phyloP scores from a whole-genome alignment of 176 grass and related monocot species.

The Hyparrhenia diplandra region DNA sequence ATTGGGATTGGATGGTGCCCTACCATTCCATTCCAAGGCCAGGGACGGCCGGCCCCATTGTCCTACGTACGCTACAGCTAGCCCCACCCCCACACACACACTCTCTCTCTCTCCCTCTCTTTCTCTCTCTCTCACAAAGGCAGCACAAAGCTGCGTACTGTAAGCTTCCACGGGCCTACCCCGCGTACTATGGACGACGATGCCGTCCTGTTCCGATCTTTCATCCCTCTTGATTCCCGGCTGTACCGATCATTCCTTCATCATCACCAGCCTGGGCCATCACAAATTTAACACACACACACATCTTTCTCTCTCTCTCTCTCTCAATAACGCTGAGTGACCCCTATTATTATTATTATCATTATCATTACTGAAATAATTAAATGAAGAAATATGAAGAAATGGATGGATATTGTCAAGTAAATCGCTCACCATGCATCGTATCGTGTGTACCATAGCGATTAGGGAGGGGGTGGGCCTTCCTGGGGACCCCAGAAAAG shows the following conservation, averaged over 20 bases:
- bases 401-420: background rate
- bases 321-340: slow-evolving; percentile 26
- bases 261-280: slow-evolving; percentile 23
- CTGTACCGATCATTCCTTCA: slow-evolving; percentile 51
- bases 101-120: no score
- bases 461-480: slow-evolving; percentile 34
- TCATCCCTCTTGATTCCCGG: slow-evolving; percentile 49
- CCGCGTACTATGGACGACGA: slow-evolving; percentile 2
- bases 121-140: background rate
- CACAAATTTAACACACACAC: slow-evolving; percentile 21
- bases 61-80: slow-evolving; percentile 11
- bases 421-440: background rate
- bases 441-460: slow-evolving; percentile 35
- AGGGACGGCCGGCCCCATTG: slow-evolving; percentile 23
- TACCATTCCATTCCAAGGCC: slow-evolving; percentile 8
- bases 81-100: no score
- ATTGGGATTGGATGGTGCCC: slow-evolving; percentile 36
- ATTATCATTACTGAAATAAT: background rate
- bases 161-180: slow-evolving; percentile 35
- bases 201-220: slow-evolving; percentile 26
- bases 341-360: background rate
- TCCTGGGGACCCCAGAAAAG: slow-evolving; percentile 43
- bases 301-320: background rate
- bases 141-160: background rate
- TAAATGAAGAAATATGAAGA: background rate